Evolutionary conservation across 805 yeast genomes (phyloP), one percentile per base, ranked within the genome.

Genomic region (Wickerhamomyces chaumierensis): DNA sequence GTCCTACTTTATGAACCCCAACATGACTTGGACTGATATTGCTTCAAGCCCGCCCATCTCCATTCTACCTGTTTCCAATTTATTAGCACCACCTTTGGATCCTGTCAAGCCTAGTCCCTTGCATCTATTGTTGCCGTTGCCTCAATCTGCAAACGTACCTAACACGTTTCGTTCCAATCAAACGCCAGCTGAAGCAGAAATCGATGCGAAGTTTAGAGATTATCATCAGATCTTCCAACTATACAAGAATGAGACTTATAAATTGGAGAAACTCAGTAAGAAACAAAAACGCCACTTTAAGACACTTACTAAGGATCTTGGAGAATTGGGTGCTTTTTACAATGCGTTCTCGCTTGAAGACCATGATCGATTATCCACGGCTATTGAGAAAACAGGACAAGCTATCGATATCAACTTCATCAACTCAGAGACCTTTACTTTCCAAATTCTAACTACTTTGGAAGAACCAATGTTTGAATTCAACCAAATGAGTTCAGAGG

Each of bases 371-470:
- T 32, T 78, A 37, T 73, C 92, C 1, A 52, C 75, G 3, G 65
- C 77, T 3, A 68, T 85, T 43, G 97, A 92, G 53, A 75, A 77
- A 44, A 73, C 86, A 21, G 96, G 97, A 2, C 87, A 83, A 51
- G 81, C 87, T 1, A 78, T 84, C 45, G 97, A 92, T 56, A 71
- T 78, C 31, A 75, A 71, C 31, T 77, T 72, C 43, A 70, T 78
- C 16, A 71, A 76, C 17, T 55, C 68, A 8, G 71, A 67, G 41
- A 63, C 65, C 19, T 45, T 68, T 33, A 57, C 60, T 3, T 49
- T 48, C 40, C 64, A 64, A 29, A 45, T 66, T 14, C 46, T 57
- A 33, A 57, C 60, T 7, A 42, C 56, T 1, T 42, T 65, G 14
- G 65, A 61, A 42, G 71, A 66, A 41, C 68, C 68, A 13, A 43